phyloP scores from a whole-genome alignment of 225 moss, liverwort and hornwort genomes.

The Marchantia polymorpha region DNA sequence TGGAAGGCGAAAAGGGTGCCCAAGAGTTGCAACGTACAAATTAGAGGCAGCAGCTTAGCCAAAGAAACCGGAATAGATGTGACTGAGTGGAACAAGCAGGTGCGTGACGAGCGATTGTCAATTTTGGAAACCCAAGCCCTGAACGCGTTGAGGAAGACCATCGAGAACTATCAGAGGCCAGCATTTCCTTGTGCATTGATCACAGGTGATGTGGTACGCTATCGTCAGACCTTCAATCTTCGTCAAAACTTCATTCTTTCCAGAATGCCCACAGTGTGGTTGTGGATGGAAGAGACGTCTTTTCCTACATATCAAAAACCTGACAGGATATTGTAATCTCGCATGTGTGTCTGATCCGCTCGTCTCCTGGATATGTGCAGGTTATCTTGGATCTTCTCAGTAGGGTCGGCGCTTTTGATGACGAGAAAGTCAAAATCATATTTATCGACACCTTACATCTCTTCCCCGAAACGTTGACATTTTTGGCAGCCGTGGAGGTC shows the following conservation, averaged over 20 bases:
- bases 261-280: too few relatives aligned
- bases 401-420: constrained; percentile 63
- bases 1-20: not conserved
- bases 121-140: constrained; percentile 74
- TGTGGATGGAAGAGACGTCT: not conserved
- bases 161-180: constrained; percentile 61
- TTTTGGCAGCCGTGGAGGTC: constrained; percentile 73
- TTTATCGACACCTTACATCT: constrained; percentile 94
- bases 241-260: not conserved
- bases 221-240: constrained; percentile 14
- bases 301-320: not conserved
- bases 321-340: not conserved
- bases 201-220: constrained; percentile 95
- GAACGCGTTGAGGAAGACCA: constrained; percentile 56
- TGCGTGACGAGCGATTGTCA: constrained; percentile 57
- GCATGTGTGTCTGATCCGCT: not conserved
- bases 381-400: constrained; percentile 79
- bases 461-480: constrained; percentile 76
- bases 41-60: constrained; percentile 42
- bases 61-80: constrained; percentile 51
- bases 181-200: constrained; percentile 96
- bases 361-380: constrained; percentile 33
- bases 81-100: constrained; percentile 67
- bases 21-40: constrained; percentile 13
- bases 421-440: constrained; percentile 69